Base-by-base conservation (phyloP, 768 basidiomycete species). In the Rhodocollybia butyracea region DNA sequence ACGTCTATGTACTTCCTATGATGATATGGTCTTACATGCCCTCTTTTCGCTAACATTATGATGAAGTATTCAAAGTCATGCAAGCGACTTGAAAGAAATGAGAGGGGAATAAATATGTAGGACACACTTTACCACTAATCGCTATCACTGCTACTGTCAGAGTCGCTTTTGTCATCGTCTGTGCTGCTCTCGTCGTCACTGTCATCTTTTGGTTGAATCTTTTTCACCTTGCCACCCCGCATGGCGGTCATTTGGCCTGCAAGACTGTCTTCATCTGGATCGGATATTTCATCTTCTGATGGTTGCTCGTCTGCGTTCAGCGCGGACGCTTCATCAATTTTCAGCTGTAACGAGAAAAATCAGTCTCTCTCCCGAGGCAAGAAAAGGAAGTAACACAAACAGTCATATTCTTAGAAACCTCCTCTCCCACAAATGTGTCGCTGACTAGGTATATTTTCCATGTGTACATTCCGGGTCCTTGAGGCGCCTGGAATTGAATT, bases 201-300 rank as follows among this genome's bases (percentile, higher is more conserved):
- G 34, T 76, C 75, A 45, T 81, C 83, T 29, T 70, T 74, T 15
- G 57, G 70, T 26, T 57, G 55, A 21, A 64, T 70, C 65, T 83
- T 87, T 80, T 93, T 97, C 57, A 96, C 92, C 19, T 81, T 61
- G 3, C 86, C 89, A 3, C 95, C 95, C 41, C 90, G 85, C 92
- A 99, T 93, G 41, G 86, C 85, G 5, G 95, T 94, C 92, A 98
- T 96, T 76, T 99, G 97, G 7, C 97, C 97, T 4, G 94, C 97
- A 50, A 98, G 74, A 24, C 89, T 83, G 69, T 98, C 97, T 70
- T 98, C 97, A 29, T 98, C 97, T 0, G 97, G 97, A 46, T 98
- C 97, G 0, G 94, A 97, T 60, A 98, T 99, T 57, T 97, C 95
- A 64, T 98, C 94, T 32, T 96, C 95, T 21, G 73, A 74, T 27